These are phyloP conservation scores for Houttuynia cordata DNA, from an alignment of 164 flowering plant genomes.

Conservation along the genomic window DNA sequence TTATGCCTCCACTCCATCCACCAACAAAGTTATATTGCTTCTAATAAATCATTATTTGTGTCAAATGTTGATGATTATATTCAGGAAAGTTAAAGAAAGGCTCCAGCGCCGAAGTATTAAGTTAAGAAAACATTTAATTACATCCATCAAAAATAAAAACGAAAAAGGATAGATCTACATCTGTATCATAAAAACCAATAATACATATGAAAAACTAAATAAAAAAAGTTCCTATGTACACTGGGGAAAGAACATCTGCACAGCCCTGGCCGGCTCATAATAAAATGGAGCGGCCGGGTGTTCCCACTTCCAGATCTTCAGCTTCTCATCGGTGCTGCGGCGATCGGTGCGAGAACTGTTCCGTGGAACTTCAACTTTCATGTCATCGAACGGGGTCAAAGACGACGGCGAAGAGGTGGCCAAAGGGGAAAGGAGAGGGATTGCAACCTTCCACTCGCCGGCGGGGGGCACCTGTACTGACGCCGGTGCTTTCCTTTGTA, in stretches of 20 bases:
- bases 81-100: too few relatives aligned
- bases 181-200: background rate
- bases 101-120: too few relatives aligned
- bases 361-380: constrained; percentile 7
- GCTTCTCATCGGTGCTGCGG: constrained; percentile 9
- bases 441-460: constrained; percentile 64
- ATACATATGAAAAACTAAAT: too few relatives aligned
- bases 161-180: too few relatives aligned
- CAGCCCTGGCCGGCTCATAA: constrained; percentile 28
- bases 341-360: constrained; percentile 6
- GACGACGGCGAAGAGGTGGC: constrained; percentile 27
- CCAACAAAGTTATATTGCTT: too few relatives aligned
- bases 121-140: too few relatives aligned
- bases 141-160: too few relatives aligned
- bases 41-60: too few relatives aligned
- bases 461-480: constrained; percentile 46
- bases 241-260: constrained; percentile 21
- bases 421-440: constrained; percentile 76
- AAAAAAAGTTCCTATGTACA: constrained; percentile 12
- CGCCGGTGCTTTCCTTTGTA: constrained; percentile 65
- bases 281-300: constrained; percentile 68
- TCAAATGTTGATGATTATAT: too few relatives aligned
- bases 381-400: constrained; percentile 6
- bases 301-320: constrained; percentile 51
- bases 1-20: too few relatives aligned